Percentiles rank a stretch among this genome's conserved stretches.
phyloP scores from a whole-genome alignment of 2,329 filamentous ascomycete species.

The Clarireedia paspali region DNA sequence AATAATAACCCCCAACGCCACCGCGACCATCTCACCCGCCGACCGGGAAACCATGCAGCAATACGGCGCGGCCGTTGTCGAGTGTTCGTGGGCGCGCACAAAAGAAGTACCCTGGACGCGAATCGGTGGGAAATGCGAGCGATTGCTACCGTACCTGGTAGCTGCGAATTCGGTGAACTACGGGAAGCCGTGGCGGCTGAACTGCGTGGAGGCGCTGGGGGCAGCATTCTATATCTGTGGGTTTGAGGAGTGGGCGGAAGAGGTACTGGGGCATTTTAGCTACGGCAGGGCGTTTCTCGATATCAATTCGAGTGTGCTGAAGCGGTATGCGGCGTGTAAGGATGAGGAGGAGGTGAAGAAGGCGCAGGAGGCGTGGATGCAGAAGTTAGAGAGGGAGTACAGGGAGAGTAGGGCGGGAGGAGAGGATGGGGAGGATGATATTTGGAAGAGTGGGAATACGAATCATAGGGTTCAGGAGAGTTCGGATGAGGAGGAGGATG shows the following conservation, averaged over 20 bases:
- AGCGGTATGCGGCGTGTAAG: conserved; percentile 75
- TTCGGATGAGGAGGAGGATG: conserved; percentile 43
- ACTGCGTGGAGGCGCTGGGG: conserved; percentile 91
- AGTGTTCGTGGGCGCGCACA: conserved; percentile 93
- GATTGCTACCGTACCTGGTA: conserved; percentile 86
- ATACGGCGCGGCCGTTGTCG: conserved; percentile 89
- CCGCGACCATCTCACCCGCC: conserved; percentile 72
- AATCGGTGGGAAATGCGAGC: conserved; percentile 89
- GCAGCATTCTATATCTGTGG: conserved; percentile 92
- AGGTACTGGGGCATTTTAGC: conserved; percentile 74
- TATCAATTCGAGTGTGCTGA: conserved; percentile 78
- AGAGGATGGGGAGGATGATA: conserved; percentile 56
- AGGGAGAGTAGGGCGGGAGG: conserved; percentile 64
- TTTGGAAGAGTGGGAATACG: conserved; percentile 86
- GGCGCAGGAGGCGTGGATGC: conserved; percentile 81
- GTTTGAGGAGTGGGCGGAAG: conserved; percentile 81
- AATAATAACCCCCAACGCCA: conserved; percentile 92
- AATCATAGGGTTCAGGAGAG: conserved; percentile 55
- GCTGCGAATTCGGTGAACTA: conserved; percentile 98
- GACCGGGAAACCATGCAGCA: conserved; percentile 77
- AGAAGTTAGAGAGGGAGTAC: conserved; percentile 84
- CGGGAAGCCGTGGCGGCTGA: conserved; percentile 87
- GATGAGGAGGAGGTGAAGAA: conserved; percentile 78
- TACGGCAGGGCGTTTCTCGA: conserved; percentile 85
- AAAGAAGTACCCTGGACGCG: conserved; percentile 84